A percentile compares a stretch with the other conserved stretches of the same genome.
These are phyloP conservation scores for Podaxis pistillaris DNA, from an alignment of 768 basidiomycete genomes.

Conservation along the genomic window DNA sequence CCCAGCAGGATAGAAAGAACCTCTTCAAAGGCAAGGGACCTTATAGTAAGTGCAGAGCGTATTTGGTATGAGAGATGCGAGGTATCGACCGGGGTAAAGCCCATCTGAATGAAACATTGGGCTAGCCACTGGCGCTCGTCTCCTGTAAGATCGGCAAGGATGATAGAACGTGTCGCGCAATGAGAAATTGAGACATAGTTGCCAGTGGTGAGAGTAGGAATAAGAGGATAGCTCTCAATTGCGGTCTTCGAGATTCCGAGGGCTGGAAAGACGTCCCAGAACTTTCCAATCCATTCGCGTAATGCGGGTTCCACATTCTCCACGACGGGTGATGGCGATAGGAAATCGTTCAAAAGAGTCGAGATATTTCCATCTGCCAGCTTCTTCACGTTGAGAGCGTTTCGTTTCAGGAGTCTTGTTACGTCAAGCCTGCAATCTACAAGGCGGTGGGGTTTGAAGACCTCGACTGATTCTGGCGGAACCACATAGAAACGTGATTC, in stretches of 20 bases:
- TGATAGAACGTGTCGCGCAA: conserved; percentile 22
- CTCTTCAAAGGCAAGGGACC: background rate
- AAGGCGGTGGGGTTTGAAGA: conserved; percentile 22
- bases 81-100: conserved; percentile 18
- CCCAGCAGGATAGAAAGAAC: background rate
- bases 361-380: conserved; percentile 2
- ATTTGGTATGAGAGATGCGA: conserved; percentile 15
- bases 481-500: conserved; percentile 27
- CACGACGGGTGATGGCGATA: background rate
- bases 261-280: conserved; percentile 28
- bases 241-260: conserved; percentile 15
- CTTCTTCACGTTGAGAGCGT: background rate
- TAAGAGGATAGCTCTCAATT: conserved; percentile 30
- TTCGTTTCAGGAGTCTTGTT: background rate
- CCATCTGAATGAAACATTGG: conserved; percentile 25
- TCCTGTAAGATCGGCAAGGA: conserved; percentile 21
- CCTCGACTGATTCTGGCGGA: conserved; percentile 15
- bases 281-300: conserved; percentile 27
- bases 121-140: conserved; percentile 21
- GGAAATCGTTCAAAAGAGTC: background rate
- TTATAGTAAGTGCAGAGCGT: background rate
- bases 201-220: conserved; percentile 26
- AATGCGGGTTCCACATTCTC: background rate
- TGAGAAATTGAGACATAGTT: conserved; percentile 31
- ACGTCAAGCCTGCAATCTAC: background rate